phyloP scores from a whole-genome alignment of 257 asterid species.

The Pogostemon cablin region DNA sequence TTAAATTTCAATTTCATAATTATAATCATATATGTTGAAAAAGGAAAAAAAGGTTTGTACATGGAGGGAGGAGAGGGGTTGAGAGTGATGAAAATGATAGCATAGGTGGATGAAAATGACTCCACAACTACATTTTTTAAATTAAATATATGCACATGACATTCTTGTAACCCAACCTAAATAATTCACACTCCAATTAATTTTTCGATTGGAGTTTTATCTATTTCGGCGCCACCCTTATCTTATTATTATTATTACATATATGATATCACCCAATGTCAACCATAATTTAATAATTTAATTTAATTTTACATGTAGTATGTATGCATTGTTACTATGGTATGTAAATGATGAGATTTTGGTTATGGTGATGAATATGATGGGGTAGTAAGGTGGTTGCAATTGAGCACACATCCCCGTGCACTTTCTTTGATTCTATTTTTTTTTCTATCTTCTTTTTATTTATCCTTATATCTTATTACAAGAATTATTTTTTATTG shows the following conservation, averaged over 20 bases:
- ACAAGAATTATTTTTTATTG: no score
- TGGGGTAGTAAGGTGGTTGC: slow-evolving; percentile 46
- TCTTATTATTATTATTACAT: no score
- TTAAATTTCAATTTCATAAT: no score
- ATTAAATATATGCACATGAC: slow-evolving; percentile 46
- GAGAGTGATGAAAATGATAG: slow-evolving; percentile 28
- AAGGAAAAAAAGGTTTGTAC: not conserved
- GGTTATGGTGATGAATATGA: not conserved
- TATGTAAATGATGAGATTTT: not conserved
- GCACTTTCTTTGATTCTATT: slow-evolving; percentile 17
- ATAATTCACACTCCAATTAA: no score
- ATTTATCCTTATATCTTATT: not conserved
- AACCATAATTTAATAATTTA: no score
- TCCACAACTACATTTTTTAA: slow-evolving; percentile 47
- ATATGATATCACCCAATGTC: no score
- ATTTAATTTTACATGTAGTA: no score
- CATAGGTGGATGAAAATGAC: slow-evolving; percentile 67
- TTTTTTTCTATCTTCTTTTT: not conserved
- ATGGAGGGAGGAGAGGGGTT: slow-evolving; percentile 29
- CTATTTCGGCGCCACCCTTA: not conserved
- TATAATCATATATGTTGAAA: not conserved
- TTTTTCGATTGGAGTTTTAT: not conserved
- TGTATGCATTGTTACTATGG: not conserved
- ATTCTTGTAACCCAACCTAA: slow-evolving; percentile 21
- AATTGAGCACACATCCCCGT: slow-evolving; percentile 44